Base-by-base conservation (phyloP, 2,329 filamentous ascomycete genomes). In the Fusarium domesticum region DNA sequence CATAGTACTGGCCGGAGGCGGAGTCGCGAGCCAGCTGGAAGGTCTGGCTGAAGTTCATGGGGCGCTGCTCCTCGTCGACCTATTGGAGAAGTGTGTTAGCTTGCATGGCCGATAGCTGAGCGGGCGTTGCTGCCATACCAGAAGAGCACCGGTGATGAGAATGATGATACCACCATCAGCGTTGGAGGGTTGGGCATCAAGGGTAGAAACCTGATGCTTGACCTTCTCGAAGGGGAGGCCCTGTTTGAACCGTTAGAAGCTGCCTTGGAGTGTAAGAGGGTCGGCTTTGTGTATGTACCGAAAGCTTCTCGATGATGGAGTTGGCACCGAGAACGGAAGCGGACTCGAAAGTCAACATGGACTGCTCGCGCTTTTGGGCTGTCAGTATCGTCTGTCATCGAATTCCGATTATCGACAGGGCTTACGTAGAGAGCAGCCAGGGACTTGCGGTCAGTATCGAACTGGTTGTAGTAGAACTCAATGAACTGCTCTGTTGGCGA, bases 281-380 rank as follows among this genome's bases (percentile, higher is more conserved):
- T 7, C 6, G 4, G n/a, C 16, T 5, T 15, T 19, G 12, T 28
- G 16, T 15, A 68, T 81, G 60, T 75, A 97, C 92, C 48, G 69
- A 66, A 50, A 97, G 80, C 78, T 96, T 96, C 69, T 89, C 83
- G 42, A 85, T 72, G 60, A 98, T 96, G 23, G 66, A 65, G 18
- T 58, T 64, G 28, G 73, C 71, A 51, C 92, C 91, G 62, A 82
- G 75, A 48, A 80, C 69, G 12, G 85, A 82, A 35, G 74, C 60
- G 36, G 78, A 83, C 78, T 97, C 89, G 64, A 96, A 97, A 39
- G 92, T 96, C 70, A 97, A 78, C 87, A 96, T 95, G 37, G 93
- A 97, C 49, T 84, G 69, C 5, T 85, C 79, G 62, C 87, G 83
- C 89, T 96, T 58, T 63, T 44, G n/a, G 8, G 25, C 12, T 35